These are phyloP conservation scores for Odonthalia washingtoniensis DNA, from an alignment of 31 red algal genomes.

Conservation along the genomic window DNA sequence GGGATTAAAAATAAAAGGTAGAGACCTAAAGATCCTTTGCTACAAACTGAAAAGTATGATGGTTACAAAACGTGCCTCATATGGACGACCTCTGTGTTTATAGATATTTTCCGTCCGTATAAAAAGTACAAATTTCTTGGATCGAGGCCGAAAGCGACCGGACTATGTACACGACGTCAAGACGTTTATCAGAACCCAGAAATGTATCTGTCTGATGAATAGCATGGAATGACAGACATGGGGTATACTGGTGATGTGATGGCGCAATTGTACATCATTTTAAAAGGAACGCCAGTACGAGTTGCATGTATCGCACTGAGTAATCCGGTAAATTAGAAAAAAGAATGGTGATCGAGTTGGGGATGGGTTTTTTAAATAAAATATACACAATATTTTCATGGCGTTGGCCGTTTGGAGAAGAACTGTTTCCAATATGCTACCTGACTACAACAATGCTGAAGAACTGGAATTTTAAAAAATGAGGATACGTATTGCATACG, in stretches of 20 bases:
- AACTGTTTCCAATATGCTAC: too few relatives aligned
- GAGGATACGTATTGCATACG: too few relatives aligned
- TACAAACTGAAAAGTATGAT: too few relatives aligned
- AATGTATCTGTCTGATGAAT: neutral
- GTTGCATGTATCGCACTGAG: too few relatives aligned
- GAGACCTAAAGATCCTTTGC: neutral
- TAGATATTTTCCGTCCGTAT: constrained; percentile 20
- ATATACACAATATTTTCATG: too few relatives aligned
- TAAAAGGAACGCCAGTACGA: constrained; percentile 39
- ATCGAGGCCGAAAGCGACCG: constrained; percentile 6
- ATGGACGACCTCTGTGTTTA: constrained; percentile 1
- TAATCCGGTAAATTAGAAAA: too few relatives aligned
- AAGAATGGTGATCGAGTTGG: too few relatives aligned
- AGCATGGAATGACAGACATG: constrained; percentile 45
- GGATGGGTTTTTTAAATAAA: too few relatives aligned
- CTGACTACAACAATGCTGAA: too few relatives aligned
- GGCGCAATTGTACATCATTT: constrained; percentile 13
- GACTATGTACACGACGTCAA: neutral
- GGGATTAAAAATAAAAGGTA: constrained; percentile 42
- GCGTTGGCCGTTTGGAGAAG: too few relatives aligned
- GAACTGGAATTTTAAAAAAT: too few relatives aligned
- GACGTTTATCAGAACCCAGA: neutral
- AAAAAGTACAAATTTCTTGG: neutral
- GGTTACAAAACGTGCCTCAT: neutral
- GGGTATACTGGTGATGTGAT: constrained; percentile 13